These are phyloP conservation scores for Graphiopsis chlorocephala DNA, from an alignment of 2,329 filamentous ascomycete genomes.

Conservation along the genomic window DNA sequence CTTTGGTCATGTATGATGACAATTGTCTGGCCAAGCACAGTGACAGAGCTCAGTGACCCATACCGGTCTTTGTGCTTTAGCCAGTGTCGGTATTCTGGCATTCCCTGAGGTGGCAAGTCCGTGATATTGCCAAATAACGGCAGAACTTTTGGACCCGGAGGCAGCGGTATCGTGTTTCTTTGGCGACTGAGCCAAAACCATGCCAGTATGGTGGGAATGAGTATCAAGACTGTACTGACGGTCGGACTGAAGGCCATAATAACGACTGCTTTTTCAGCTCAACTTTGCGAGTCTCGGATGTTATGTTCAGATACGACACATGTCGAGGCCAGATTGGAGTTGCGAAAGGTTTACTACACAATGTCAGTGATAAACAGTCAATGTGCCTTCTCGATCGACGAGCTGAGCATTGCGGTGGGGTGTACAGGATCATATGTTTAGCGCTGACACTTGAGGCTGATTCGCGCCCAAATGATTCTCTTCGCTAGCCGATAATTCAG, in stretches of 20 bases:
- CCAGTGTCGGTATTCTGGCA: constrained; percentile 43
- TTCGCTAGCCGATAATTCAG: neutral
- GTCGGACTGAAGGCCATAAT: neutral
- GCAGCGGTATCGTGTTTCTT: constrained; percentile 10
- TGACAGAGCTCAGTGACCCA: constrained; percentile 39
- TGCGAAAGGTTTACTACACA: neutral
- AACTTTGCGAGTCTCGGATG: neutral
- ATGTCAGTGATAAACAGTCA: neutral
- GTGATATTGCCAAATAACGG: constrained; percentile 26
- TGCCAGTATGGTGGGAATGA: neutral
- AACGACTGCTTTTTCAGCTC: neutral
- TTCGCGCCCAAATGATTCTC: neutral
- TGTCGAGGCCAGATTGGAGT: neutral
- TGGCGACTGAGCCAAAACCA: neutral
- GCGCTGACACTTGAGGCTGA: neutral
- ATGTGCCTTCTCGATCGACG: neutral
- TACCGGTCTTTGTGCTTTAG: constrained; percentile 39
- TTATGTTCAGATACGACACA: neutral
- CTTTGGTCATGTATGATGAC: constrained; percentile 42
- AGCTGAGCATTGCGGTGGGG: neutral
- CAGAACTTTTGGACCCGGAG: constrained; percentile 25
- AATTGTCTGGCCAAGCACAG: constrained; percentile 41
- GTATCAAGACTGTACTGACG: neutral
- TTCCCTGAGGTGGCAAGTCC: constrained; percentile 26
- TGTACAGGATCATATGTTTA: neutral